Evolutionary conservation across 2,329 filamentous ascomycete genomes (phyloP), one percentile per base, ranked within the genome.

Genomic region (Trichoderma sp.): DNA sequence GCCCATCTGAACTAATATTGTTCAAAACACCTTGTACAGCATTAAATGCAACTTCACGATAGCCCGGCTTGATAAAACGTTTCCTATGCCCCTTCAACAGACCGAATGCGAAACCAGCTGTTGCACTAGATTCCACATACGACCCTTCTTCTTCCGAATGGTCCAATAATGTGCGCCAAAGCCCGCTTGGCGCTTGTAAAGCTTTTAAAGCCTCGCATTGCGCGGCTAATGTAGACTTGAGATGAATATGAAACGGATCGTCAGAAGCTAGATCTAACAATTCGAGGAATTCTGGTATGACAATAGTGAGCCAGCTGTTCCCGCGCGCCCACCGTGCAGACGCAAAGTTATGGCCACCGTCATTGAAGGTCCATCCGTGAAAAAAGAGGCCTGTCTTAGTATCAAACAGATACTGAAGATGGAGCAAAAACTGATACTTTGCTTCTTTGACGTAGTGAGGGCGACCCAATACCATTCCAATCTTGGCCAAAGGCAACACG

Each of bases 281-380:
- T 49, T 66, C 63, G 24, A 66, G 56, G n/a, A 66, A 49, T 10
- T 66, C 63, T 18, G 63, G 63, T 49, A 58, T 49, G 14, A 11
- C 63, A 32, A 66, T 66, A 11, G 63, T 66, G 39, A 66, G 63
- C 63, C 63, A 66, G 52, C 63, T 66, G 26, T 66, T 66, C 13
- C 63, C 63, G 8, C 63, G 63, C 39, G 63, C 63, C 63, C 63
- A 66, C 13, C 37, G 24, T 34, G 63, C 63, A 4, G 34, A 46
- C 8, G 63, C 63, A 49, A 66, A 66, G n/a, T 66, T 46, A 21
- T 66, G 63, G 28, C 63, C 63, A 2, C 63, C 63, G 24, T 66
- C 52, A 13, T 66, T 56, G 52, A 66, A 66, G 14, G 52, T 49
- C 63, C 63, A 66, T 26, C 63, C 63, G 30, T 66, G 63, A 21